Base-by-base conservation (phyloP, 768 basidiomycete genomes). In the Rhodotorula babjevae region DNA sequence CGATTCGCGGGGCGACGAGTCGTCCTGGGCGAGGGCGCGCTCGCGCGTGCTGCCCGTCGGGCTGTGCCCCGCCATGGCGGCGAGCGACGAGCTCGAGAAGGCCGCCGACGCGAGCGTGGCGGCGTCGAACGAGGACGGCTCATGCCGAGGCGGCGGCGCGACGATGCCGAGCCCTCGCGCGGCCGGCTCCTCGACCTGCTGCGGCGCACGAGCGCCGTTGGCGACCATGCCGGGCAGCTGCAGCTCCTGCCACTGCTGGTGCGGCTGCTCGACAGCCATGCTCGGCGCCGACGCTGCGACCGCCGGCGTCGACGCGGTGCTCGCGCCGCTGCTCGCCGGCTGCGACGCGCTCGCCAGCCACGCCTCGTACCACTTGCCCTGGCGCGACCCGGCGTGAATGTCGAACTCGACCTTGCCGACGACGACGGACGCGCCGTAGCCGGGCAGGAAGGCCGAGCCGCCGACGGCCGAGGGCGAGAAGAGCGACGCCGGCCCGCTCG, bases 371-470 rank as follows among this genome's bases (percentile, higher is more conserved):
- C 78, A 79, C 56, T 66, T 57, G 36, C 73, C 61, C 15, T 72
- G 63, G 36, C 93, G 74, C 85, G 88, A 64, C 86, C 83, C 52
- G 3, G 56, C 47, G 50, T 66, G 65, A 76, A 98, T 89, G 79
- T 96, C 92, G 77, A 98, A 96, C 80, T 97, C 93, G 21, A 98
- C 87, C 81, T 94, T 94, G 61, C 93, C 94, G 42, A 98, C 85
- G 67, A 96, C 88, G 65, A 79, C 74, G 5, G 77, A 69, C 3
- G 69, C 69, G 40, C 77, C 74, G 65, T 71, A 79, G 0, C 49
- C 57, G 2, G 75, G 68, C 8, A 59, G 50, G 11, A 23, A 4
- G 18, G 55, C 11, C 56, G 56, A 16, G 10, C 6, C 7, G 23
- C 36, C 57, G 36, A 19, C 57, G 11, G 15, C 1, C 55, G n/a